Evolutionary conservation across 2,329 filamentous ascomycete species (phyloP).

Genomic region (Septoria petroselini): DNA sequence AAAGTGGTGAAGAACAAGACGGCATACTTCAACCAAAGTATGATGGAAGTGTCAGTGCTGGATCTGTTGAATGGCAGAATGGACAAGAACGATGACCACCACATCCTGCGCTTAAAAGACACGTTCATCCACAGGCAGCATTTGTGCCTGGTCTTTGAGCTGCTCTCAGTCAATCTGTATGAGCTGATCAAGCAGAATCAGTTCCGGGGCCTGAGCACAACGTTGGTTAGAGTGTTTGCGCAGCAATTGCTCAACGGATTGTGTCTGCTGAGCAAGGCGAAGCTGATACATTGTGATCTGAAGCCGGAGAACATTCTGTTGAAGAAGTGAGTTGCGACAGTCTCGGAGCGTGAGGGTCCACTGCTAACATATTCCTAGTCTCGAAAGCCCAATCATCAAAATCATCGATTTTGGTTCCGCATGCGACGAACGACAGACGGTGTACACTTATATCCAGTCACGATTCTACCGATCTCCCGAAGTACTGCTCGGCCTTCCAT

Average conservation of each 20-base stretch:
- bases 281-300: slow-evolving; percentile 94
- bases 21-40: slow-evolving; percentile 99
- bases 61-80: slow-evolving; percentile 97
- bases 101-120: slow-evolving; percentile 88
- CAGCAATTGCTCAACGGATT: slow-evolving; percentile 93
- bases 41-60: slow-evolving; percentile 99
- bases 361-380: slow-evolving; percentile 43
- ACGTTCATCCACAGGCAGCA: slow-evolving; percentile 98
- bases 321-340: slow-evolving; percentile 65
- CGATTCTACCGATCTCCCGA: slow-evolving; percentile 97
- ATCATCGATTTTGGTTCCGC: slow-evolving; percentile 99
- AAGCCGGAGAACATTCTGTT: slow-evolving; percentile 97
- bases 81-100: slow-evolving; percentile 98
- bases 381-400: slow-evolving; percentile 98
- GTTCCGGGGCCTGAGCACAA: slow-evolving; percentile 94
- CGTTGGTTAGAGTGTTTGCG: slow-evolving; percentile 92
- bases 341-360: neutral
- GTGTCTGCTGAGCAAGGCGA: slow-evolving; percentile 89
- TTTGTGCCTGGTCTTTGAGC: slow-evolving; percentile 91
- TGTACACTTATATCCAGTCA: slow-evolving; percentile 99
- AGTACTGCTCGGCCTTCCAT: slow-evolving; percentile 89
- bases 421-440: slow-evolving; percentile 95
- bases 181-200: slow-evolving; percentile 99
- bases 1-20: slow-evolving; percentile 99
- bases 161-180: slow-evolving; percentile 95